A percentile compares a stretch with the other conserved stretches of the same genome.
phyloP scores from a whole-genome alignment of 2,329 filamentous ascomycete genomes.

The Diaporthe nobilis region DNA sequence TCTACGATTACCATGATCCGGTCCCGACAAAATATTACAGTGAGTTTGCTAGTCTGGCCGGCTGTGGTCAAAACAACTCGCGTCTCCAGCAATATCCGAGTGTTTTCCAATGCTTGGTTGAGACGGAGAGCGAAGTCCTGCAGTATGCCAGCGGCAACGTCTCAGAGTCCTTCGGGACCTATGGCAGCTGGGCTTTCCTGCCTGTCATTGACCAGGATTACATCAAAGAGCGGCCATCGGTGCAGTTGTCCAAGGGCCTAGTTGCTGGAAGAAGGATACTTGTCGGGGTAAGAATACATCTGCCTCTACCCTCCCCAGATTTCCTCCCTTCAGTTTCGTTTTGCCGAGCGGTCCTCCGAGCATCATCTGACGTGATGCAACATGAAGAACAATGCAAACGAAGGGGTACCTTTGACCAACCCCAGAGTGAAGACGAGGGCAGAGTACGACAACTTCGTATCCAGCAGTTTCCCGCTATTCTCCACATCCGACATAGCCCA shows the following conservation, averaged over 20 bases:
- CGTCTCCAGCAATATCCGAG: slow-evolving; percentile 37
- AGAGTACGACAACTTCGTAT: slow-evolving; percentile 47
- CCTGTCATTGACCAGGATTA: slow-evolving; percentile 49
- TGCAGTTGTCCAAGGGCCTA: slow-evolving; percentile 37
- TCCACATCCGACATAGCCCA: background rate
- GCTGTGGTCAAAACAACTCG: slow-evolving; percentile 42
- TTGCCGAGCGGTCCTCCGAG: background rate
- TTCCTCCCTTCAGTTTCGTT: background rate
- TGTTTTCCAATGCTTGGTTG: slow-evolving; percentile 48
- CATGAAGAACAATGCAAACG: slow-evolving; percentile 51
- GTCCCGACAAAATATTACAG: slow-evolving; percentile 45
- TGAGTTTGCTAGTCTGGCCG: slow-evolving; percentile 47
- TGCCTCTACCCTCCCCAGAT: no score
- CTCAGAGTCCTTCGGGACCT: slow-evolving; percentile 48
- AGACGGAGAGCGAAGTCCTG: slow-evolving; percentile 45
- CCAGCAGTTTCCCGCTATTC: slow-evolving; percentile 36
- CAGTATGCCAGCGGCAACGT: slow-evolving; percentile 49
- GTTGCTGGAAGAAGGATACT: slow-evolving; percentile 41
- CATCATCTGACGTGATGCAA: background rate
- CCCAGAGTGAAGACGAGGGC: slow-evolving; percentile 47
- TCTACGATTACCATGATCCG: slow-evolving; percentile 45
- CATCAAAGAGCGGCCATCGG: slow-evolving; percentile 44
- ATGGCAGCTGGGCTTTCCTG: slow-evolving; percentile 49
- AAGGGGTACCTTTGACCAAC: slow-evolving; percentile 50
- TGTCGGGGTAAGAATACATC: slow-evolving; percentile 1